Base-by-base conservation (phyloP, 768 basidiomycete species). In the Multifurca ochricompacta region DNA sequence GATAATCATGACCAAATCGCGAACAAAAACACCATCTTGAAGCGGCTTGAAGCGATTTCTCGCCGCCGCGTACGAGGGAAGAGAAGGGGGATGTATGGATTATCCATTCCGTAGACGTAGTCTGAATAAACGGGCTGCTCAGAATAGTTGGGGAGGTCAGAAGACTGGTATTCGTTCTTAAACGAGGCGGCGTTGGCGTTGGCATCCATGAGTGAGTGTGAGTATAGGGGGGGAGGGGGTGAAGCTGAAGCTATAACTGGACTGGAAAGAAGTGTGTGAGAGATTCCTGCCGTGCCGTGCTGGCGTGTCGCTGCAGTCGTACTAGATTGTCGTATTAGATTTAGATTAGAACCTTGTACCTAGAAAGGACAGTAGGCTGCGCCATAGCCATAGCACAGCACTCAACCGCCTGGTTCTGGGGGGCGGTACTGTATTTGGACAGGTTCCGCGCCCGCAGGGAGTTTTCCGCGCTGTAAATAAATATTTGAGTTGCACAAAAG, bases 311-410 rank as follows among this genome's bases (percentile, higher is more conserved):
- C n/a, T n/a, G n/a, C n/a, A n/a, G n/a, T n/a, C n/a, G n/a, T n/a
- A n/a, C n/a, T n/a, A n/a, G n/a, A n/a, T n/a, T n/a, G n/a, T n/a
- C n/a, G n/a, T n/a, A n/a, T n/a, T n/a, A n/a, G n/a, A n/a, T n/a
- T n/a, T 16, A 48, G 13, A 16, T 16, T 23, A 27, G 34, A 27
- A 4, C 8, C 16, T n/a, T 19, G 5, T 3, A 6, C 37, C 13
- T 13, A 47, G 39, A 54, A 54, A 28, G 53, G 47, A 27, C 42
- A 54, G 21, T 10, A 21, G 6, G 31, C 6, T n/a, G 46, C 46
- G 47, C 39, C 44, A 14, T 21, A 6, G 14, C 4, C 13, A 4
- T 11, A 31, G 14, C 3, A n/a, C n/a, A n/a, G n/a, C n/a, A n/a
- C n/a, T n/a, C n/a, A n/a, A n/a, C n/a, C n/a, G n/a, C n/a, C n/a